These are phyloP conservation scores for Solanum sitiens DNA, from an alignment of 257 asterid species.

Conservation along the genomic window DNA sequence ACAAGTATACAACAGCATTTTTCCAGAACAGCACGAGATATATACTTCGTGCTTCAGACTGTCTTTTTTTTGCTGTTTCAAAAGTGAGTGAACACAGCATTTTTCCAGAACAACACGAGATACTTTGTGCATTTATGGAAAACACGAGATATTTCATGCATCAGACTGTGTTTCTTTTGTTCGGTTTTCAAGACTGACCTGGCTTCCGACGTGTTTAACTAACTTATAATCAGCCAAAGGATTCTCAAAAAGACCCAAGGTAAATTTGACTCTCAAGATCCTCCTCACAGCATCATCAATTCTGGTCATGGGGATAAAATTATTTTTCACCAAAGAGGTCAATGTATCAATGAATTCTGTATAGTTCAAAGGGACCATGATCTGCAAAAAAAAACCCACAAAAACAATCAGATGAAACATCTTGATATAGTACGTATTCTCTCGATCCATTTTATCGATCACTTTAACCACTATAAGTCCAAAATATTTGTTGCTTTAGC, in stretches of 20 bases:
- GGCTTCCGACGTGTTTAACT: conserved; percentile 33
- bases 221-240: conserved; percentile 38
- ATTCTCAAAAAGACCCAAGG: conserved; percentile 49
- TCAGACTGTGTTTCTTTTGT: not conserved
- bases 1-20: too few relatives aligned
- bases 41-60: not conserved
- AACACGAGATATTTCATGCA: not conserved
- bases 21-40: not conserved
- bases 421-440: not conserved
- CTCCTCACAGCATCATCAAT: conserved; percentile 59
- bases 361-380: conserved; percentile 37
- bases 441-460: not conserved
- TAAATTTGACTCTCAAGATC: conserved; percentile 49
- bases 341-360: conserved; percentile 21
- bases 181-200: conserved; percentile 10
- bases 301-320: conserved; percentile 36
- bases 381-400: not conserved
- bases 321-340: conserved; percentile 23
- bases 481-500: not conserved
- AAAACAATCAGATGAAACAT: not conserved
- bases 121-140: not conserved
- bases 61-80: not conserved
- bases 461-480: not conserved
- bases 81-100: not conserved
- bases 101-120: not conserved